Conservation (phyloP, 2,329 filamentous ascomycete species). For the Torrubiella hemipterigena region DNA sequence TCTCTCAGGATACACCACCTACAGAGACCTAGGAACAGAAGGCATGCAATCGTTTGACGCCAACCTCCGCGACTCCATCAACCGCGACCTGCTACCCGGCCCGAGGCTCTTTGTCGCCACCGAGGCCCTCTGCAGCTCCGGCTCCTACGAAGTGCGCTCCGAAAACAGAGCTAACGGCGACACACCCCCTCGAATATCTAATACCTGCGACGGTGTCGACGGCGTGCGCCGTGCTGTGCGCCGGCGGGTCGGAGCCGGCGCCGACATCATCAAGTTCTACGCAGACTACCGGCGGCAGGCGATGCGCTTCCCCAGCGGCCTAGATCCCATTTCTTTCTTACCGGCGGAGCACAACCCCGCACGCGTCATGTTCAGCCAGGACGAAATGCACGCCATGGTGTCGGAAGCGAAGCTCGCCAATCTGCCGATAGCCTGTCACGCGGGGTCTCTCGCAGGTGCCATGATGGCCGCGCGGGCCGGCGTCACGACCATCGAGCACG, state of each 20-base stretch:
- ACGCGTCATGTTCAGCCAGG: slow-evolving; percentile 31
- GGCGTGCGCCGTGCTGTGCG: slow-evolving; percentile 33
- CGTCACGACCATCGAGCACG: slow-evolving; percentile 36
- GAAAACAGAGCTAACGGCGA: slow-evolving; percentile 26
- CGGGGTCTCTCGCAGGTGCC: slow-evolving; percentile 26
- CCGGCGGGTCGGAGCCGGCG: slow-evolving; percentile 31
- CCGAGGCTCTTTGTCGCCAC: slow-evolving; percentile 45
- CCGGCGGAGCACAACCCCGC: slow-evolving; percentile 27
- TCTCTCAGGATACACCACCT: slow-evolving; percentile 46
- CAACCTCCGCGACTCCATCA: slow-evolving; percentile 39
- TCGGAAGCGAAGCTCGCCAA: slow-evolving; percentile 28
- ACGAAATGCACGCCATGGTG: slow-evolving; percentile 38
- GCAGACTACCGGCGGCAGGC: slow-evolving; percentile 33
- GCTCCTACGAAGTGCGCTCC: slow-evolving; percentile 34
- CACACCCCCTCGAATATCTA: slow-evolving; percentile 18
- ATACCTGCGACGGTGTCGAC: slow-evolving; percentile 33
- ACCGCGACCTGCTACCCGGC: slow-evolving; percentile 39
- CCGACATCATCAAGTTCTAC: slow-evolving; percentile 40
- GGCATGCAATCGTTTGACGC: slow-evolving; percentile 36
- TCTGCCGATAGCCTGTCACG: slow-evolving; percentile 31
- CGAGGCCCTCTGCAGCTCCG: slow-evolving; percentile 33
- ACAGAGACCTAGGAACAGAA: slow-evolving; percentile 43
- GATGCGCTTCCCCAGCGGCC: slow-evolving; percentile 26
- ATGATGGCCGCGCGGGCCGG: slow-evolving; percentile 33
- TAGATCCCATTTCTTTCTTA: slow-evolving; percentile 8